A percentile compares a stretch with the other conserved stretches of the same genome.
These are phyloP conservation scores for Pseudozyma hubeiensis DNA, from an alignment of 1,284 basidiomycete genomes.

Conservation along the genomic window DNA sequence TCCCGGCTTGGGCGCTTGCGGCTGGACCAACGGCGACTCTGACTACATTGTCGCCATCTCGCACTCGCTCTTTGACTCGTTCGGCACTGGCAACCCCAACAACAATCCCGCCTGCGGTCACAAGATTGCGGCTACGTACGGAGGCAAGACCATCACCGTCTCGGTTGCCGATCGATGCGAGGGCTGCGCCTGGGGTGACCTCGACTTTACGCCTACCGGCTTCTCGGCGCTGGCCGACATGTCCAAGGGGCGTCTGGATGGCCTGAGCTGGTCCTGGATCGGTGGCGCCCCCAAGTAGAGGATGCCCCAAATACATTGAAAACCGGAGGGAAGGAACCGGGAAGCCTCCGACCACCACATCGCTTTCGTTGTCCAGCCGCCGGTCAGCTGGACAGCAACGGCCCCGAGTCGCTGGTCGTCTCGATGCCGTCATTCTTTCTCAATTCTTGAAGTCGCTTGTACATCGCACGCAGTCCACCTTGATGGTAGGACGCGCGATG, in stretches of 20 bases:
- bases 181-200: conserved; percentile 49
- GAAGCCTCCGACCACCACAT: not conserved
- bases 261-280: conserved; percentile 56
- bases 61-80: conserved; percentile 48
- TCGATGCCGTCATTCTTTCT: not conserved
- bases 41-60: conserved; percentile 66
- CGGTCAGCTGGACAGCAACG: conserved; percentile 7
- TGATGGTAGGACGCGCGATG: conserved; percentile 38
- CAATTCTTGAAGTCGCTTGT: no score
- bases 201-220: conserved; percentile 58
- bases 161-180: conserved; percentile 60
- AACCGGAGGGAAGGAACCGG: not conserved
- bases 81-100: conserved; percentile 61
- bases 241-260: conserved; percentile 46
- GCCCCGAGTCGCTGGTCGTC: conserved; percentile 14
- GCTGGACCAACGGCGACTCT: conserved; percentile 44
- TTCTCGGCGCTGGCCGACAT: conserved; percentile 52
- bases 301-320: no score
- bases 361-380: conserved; percentile 7
- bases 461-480: conserved; percentile 26
- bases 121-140: conserved; percentile 58
- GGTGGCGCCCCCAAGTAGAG: conserved; percentile 24
- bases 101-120: conserved; percentile 60
- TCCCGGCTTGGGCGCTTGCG: conserved; percentile 63
- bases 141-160: conserved; percentile 58